Evolutionary conservation across 108 stramenopile genomes (phyloP), one percentile per base, ranked within the genome.

Genomic region (Pseudonitzschia pungens): DNA sequence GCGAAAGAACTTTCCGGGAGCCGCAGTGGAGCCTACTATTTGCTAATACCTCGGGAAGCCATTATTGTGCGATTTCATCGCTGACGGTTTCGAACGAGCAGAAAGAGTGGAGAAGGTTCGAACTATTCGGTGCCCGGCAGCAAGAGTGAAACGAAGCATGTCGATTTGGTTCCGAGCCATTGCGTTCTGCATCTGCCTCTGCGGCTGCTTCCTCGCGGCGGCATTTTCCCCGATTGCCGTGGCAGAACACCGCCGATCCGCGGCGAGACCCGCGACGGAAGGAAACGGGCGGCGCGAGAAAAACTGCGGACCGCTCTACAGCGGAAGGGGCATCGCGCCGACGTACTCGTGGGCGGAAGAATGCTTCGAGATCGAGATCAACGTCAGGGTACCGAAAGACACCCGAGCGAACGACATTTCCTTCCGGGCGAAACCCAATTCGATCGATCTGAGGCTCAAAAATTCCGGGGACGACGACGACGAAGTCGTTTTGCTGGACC

Each of bases 281-380:
- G n/a, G n/a, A n/a, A n/a, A 36, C 36, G 36, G 6, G 6, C 36
- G 36, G 36, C 36, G 36, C 4, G 6, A 6, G 36, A 36, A 36
- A 5, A 36, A 36, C 18, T 11, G 5, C 45, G 45, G 18, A 48
- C 45, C 64, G 15, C 68, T 87, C 1, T 73, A 40, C 24, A 81
- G 74, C 65, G 90, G 90, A 16, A 56, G 36, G 20, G 93, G 93
- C 12, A 76, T 88, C 36, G 88, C 90, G 41, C 75, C 73, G 41
- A 77, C 72, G 28, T 94, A 94, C 48, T 70, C 75, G 21, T 94
- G 93, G 93, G 76, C 70, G 48, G 93, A 94, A 73, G 90, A 91
- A 70, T 84, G 87, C 33, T 87, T 88, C 79, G 93, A 94, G 75
- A 80, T 94, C 22, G 93, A 94, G 70, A 64, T 94, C 14, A 86